Evolutionary conservation across 2,329 filamentous ascomycete species (phyloP).

Genomic region (Diplocarpon rosae): DNA sequence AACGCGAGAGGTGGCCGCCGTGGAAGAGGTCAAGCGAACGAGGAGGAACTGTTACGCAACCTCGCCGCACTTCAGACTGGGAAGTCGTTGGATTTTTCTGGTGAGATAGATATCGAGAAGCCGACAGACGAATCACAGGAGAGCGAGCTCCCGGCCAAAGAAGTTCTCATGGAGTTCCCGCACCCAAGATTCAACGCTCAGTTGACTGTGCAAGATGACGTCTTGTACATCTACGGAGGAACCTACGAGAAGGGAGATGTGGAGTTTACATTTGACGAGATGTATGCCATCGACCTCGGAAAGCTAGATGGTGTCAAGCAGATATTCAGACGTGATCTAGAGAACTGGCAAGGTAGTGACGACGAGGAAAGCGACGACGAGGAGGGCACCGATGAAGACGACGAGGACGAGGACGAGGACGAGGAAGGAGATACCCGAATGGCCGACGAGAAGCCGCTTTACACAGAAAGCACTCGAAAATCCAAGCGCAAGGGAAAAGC

Average conservation of each 20-base stretch:
- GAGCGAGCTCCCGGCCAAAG: slow-evolving; percentile 46
- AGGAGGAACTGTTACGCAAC: slow-evolving; percentile 81
- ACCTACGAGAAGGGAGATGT: slow-evolving; percentile 92
- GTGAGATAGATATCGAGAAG: slow-evolving; percentile 37
- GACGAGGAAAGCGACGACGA: slow-evolving; percentile 50
- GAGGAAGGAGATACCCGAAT: slow-evolving; percentile 34
- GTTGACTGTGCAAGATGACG: slow-evolving; percentile 81
- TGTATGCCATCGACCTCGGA: slow-evolving; percentile 87
- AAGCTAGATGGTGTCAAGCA: slow-evolving; percentile 92
- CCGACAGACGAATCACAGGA: slow-evolving; percentile 41
- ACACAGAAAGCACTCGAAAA: slow-evolving; percentile 36
- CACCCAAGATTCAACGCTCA: slow-evolving; percentile 87
- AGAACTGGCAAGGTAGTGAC: slow-evolving; percentile 69
- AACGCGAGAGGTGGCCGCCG: slow-evolving; percentile 50
- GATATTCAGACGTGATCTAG: slow-evolving; percentile 73
- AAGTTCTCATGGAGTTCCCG: slow-evolving; percentile 71
- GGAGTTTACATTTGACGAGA: slow-evolving; percentile 91
- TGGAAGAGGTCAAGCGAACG: slow-evolving; percentile 76
- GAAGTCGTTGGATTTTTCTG: slow-evolving; percentile 44
- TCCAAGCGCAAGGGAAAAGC: slow-evolving; percentile 48
- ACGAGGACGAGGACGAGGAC: slow-evolving; percentile 35
- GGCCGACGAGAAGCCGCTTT: slow-evolving; percentile 23
- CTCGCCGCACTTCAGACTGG: slow-evolving; percentile 76
- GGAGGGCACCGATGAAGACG: slow-evolving; percentile 41
- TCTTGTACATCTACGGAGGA: slow-evolving; percentile 87